Base-by-base conservation (phyloP, 192 early-diverging fungal species). In the Dissophora globulifera region DNA sequence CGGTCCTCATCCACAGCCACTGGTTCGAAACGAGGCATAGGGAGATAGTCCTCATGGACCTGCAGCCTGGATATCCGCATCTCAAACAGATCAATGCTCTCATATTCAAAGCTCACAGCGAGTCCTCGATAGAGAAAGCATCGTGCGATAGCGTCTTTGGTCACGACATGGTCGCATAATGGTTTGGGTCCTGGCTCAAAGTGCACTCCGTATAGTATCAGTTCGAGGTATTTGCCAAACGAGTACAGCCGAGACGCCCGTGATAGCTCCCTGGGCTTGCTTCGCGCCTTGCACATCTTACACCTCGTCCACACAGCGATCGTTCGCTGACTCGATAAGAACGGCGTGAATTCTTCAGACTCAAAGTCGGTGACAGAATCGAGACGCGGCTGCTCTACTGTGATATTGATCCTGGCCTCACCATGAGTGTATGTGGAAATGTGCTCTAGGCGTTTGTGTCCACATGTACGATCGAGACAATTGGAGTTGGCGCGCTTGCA, bases 151-250 rank as follows among this genome's bases (percentile, higher is more conserved):
- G 89, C 76, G 16, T 86, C 58, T 47, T 70, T 67, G 22, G 25
- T 69, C 52, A 47, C 51, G 13, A 51, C 22, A 22, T 84, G 68
- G 82, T 85, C 30, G 87, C 78, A 78, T 84, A 88, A 66, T 87
- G 91, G 10, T 72, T 69, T 60, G 3, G 83, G 86, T 3, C 52
- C 50, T 3, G 83, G 85, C 7, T 49, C 46, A 52, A 94, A 83
- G 0, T 69, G 60, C 2, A 78, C 65, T 64, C 85, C 87, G 74
- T 98, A 96, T 42, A 96, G 91, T 0, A 92, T 70, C 1, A 94
- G 72, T 64, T 98, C 96, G 15, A 98, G 79, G 65, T 94, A 98
- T 79, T 98, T 98, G 25, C 92, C 95, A 84, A 97, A 96, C 2
- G 96, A 98, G 63, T 92, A 96, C 22, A 86, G 81, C 83, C 89